Conservation (phyloP, 2,329 filamentous ascomycete species). For the Hypomyces perniciosus region DNA sequence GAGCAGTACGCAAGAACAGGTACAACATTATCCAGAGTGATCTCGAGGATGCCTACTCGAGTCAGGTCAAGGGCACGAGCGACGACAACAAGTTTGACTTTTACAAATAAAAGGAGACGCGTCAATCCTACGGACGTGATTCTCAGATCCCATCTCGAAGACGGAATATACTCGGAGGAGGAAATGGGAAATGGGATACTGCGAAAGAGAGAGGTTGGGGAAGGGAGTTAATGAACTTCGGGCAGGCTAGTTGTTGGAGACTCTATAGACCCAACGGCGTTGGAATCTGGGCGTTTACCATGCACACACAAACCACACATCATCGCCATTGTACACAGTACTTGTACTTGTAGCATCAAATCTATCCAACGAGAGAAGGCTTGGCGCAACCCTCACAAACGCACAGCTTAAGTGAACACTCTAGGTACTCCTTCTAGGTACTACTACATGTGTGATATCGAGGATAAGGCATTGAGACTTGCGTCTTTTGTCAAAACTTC, state of each 20-base stretch:
- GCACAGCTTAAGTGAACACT: too few relatives aligned
- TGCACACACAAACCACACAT: background rate
- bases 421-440: too few relatives aligned
- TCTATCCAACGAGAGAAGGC: background rate
- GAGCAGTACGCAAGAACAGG: slow-evolving; percentile 92
- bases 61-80: slow-evolving; percentile 78
- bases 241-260: background rate
- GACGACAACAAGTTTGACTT: slow-evolving; percentile 80
- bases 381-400: background rate
- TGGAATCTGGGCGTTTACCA: slow-evolving; percentile 3
- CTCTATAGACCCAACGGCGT: slow-evolving; percentile 1
- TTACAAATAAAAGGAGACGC: slow-evolving; percentile 59
- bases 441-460: too few relatives aligned
- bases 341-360: slow-evolving; percentile 1
- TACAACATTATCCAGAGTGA: slow-evolving; percentile 99
- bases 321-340: background rate
- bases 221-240: background rate
- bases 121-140: too few relatives aligned
- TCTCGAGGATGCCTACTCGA: slow-evolving; percentile 93
- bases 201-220: background rate
- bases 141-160: background rate
- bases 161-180: background rate
- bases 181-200: background rate
- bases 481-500: too few relatives aligned
- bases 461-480: too few relatives aligned